Conservation (phyloP, 345 rosid genomes). For the Abelmoschus esculentus region DNA sequence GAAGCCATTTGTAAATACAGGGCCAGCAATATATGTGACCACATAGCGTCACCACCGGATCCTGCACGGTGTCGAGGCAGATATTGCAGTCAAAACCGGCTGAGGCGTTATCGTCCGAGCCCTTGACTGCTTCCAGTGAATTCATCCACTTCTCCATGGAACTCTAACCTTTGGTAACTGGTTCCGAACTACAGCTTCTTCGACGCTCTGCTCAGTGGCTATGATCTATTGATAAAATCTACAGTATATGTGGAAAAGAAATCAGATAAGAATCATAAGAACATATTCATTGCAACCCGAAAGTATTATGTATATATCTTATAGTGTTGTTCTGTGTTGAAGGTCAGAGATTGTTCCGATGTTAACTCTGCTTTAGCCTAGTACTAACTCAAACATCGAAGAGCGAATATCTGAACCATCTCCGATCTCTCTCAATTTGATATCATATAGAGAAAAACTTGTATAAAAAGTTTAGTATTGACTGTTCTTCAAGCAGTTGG, state of each 20-base stretch:
- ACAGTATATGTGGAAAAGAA: neutral
- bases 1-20: conserved; percentile 86
- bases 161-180: conserved; percentile 27
- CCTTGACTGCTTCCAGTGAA: conserved; percentile 4
- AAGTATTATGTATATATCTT: too few species aligned
- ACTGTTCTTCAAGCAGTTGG: neutral
- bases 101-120: conserved; percentile 21
- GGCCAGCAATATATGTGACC: conserved; percentile 98
- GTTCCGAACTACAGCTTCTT: conserved; percentile 23
- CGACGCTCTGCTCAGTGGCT: conserved; percentile 24
- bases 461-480: neutral
- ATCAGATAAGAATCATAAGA: neutral
- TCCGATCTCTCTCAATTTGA: too few species aligned
- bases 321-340: too few species aligned
- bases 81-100: conserved; percentile 67
- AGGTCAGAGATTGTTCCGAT: too few species aligned
- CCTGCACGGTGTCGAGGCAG: conserved; percentile 68
- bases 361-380: too few species aligned
- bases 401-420: too few species aligned
- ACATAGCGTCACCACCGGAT: conserved; percentile 81
- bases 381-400: too few species aligned
- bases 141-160: conserved; percentile 25
- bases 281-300: neutral
- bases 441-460: too few species aligned
- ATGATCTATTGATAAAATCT: conserved; percentile 17